phyloP scores from a whole-genome alignment of 495 filamentous ascomycete genomes.

The Aspergillus taichungensis region DNA sequence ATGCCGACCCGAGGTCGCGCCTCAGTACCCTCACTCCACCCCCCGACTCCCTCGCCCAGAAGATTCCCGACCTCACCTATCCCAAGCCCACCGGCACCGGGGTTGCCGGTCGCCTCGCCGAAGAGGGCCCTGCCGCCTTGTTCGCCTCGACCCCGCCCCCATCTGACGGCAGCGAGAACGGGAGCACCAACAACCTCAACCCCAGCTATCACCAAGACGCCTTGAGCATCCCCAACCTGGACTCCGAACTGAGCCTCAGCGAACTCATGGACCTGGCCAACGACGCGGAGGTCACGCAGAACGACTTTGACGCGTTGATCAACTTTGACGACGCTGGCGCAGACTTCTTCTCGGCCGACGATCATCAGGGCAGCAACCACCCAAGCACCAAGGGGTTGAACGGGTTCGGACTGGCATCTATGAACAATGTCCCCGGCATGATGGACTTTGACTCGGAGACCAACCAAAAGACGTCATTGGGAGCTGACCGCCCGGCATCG shows the following conservation, averaged over 20 bases:
- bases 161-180: slow-evolving; percentile 38
- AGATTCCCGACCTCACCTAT: slow-evolving; percentile 37
- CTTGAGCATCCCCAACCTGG: slow-evolving; percentile 26
- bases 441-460: slow-evolving; percentile 23
- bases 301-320: slow-evolving; percentile 41
- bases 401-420: slow-evolving; percentile 14
- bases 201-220: slow-evolving; percentile 22
- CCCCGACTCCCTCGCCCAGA: slow-evolving; percentile 37
- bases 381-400: slow-evolving; percentile 10
- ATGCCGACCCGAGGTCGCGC: slow-evolving; percentile 18
- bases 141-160: slow-evolving; percentile 36
- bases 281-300: slow-evolving; percentile 41
- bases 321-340: slow-evolving; percentile 37
- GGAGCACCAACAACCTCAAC: slow-evolving; percentile 37
- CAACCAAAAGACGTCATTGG: slow-evolving; percentile 11
- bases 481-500: too few relatives aligned
- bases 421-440: slow-evolving; percentile 19
- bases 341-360: slow-evolving; percentile 31
- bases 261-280: slow-evolving; percentile 41
- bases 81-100: slow-evolving; percentile 18
- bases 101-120: slow-evolving; percentile 8
- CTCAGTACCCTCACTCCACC: slow-evolving; percentile 33
- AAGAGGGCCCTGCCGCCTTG: slow-evolving; percentile 13
- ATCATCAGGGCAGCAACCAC: slow-evolving; percentile 7
- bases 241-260: slow-evolving; percentile 33